Evolutionary conservation across 345 rosid genomes (phyloP).

Genomic region (Turritis glabra): DNA sequence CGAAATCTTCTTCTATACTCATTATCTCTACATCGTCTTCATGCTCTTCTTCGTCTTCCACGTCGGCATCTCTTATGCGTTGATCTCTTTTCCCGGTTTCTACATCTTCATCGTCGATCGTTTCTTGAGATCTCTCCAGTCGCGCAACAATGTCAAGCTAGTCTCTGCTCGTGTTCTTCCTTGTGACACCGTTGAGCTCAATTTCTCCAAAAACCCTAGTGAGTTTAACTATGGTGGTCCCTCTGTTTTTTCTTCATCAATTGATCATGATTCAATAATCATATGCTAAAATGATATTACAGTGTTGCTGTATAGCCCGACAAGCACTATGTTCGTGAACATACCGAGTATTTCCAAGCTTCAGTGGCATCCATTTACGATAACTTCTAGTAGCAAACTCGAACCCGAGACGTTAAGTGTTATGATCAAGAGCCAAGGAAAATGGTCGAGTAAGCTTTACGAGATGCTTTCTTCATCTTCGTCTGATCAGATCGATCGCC

Average conservation of each 20-base stretch:
- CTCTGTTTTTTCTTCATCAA: not conserved
- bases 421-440: conserved; percentile 64
- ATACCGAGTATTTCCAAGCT: conserved; percentile 73
- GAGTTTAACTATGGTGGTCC: conserved; percentile 1
- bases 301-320: conserved; percentile 70
- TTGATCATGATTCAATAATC: not conserved
- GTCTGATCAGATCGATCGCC: conserved; percentile 45
- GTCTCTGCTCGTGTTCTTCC: conserved; percentile 68
- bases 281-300: not conserved
- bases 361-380: conserved; percentile 94
- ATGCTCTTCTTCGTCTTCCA: conserved; percentile 64
- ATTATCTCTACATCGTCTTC: conserved; percentile 70
- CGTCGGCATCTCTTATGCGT: conserved; percentile 54
- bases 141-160: conserved; percentile 46
- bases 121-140: conserved; percentile 71
- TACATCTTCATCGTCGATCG: conserved; percentile 79
- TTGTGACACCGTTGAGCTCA: conserved; percentile 61
- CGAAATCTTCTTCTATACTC: conserved; percentile 79
- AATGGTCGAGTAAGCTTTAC: conserved; percentile 69
- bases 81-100: conserved; percentile 70
- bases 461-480: conserved; percentile 56
- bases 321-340: conserved; percentile 67
- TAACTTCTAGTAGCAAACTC: conserved; percentile 66
- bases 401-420: conserved; percentile 69
- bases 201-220: conserved; percentile 68